These are phyloP conservation scores for Hibiscus syriacus DNA, from an alignment of 345 rosid species.

Conservation along the genomic window DNA sequence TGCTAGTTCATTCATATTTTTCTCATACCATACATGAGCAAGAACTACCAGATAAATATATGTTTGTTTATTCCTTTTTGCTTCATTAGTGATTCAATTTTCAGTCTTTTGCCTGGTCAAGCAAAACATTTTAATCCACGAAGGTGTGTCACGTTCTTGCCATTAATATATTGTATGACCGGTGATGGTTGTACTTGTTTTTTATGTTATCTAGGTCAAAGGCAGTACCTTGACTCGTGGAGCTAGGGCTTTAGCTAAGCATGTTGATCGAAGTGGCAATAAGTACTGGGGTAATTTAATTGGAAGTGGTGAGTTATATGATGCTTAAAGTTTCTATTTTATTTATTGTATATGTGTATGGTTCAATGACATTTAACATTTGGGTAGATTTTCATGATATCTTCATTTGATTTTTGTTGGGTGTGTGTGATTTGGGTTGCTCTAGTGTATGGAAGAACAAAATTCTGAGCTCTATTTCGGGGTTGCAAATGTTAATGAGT, in stretches of 20 bases:
- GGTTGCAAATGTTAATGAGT: neutral
- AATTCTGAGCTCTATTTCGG: neutral
- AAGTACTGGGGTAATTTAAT: slow-evolving; percentile 53
- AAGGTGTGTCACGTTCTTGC: neutral
- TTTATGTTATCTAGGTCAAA: slow-evolving; percentile 39
- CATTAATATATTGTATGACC: neutral
- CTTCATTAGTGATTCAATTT: neutral
- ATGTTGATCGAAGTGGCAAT: slow-evolving; percentile 45
- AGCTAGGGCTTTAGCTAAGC: slow-evolving; percentile 81
- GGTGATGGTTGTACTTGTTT: slow-evolving; percentile 1
- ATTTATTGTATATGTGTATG: neutral
- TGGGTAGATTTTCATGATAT: neutral
- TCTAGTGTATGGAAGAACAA: neutral
- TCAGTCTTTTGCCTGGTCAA: neutral
- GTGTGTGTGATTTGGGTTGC: neutral
- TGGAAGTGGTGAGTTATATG: slow-evolving; percentile 49
- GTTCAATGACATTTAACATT: neutral
- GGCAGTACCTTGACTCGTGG: slow-evolving; percentile 62
- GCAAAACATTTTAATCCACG: neutral
- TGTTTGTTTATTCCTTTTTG: neutral
- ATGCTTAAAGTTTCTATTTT: neutral
- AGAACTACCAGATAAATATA: neutral
- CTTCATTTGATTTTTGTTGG: neutral
- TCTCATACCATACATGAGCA: neutral
- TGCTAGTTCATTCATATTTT: neutral